These are phyloP conservation scores for Suillus plorans DNA, from an alignment of 768 basidiomycete genomes.

Conservation along the genomic window DNA sequence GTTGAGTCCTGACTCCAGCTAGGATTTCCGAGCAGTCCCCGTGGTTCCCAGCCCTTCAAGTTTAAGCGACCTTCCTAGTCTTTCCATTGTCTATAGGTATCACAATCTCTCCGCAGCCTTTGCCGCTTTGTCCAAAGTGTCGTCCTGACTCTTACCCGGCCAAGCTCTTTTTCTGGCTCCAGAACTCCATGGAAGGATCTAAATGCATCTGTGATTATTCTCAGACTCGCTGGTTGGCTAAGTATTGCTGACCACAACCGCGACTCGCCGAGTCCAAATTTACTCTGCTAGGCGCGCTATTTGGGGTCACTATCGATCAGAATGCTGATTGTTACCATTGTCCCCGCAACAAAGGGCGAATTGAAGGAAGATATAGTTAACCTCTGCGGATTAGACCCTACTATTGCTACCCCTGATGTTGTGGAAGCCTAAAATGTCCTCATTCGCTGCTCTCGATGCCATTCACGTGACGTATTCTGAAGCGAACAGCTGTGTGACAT, in stretches of 20 bases:
- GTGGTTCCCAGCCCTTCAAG: background rate
- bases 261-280: background rate
- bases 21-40: background rate
- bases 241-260: background rate
- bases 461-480: background rate
- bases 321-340: background rate
- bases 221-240: background rate
- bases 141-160: background rate
- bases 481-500: background rate
- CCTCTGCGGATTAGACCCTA: slow-evolving; percentile 34
- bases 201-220: background rate
- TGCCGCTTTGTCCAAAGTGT: background rate
- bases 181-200: background rate
- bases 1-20: background rate
- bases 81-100: background rate
- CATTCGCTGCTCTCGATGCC: background rate
- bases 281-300: background rate
- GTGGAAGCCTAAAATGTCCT: slow-evolving; percentile 26
- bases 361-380: slow-evolving; percentile 20
- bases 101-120: background rate
- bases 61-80: background rate
- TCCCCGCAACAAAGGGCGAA: background rate
- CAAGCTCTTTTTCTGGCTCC: background rate
- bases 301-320: background rate
- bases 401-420: slow-evolving; percentile 31